phyloP scores from a whole-genome alignment of 2,329 filamentous ascomycete species.

The Trichoderma oligosporum region DNA sequence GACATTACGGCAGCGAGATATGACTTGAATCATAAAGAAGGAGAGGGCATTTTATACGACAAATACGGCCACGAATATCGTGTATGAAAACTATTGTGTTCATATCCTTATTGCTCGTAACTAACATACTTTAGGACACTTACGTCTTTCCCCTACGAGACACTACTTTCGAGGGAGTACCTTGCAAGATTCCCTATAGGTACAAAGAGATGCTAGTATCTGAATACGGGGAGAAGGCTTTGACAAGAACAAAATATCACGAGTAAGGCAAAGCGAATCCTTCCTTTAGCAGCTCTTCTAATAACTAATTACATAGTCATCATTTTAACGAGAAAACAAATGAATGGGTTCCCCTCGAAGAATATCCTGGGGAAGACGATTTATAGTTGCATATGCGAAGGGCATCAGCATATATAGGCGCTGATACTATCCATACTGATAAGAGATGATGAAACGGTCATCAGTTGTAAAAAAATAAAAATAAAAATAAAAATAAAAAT shows the following conservation, averaged over 20 bases:
- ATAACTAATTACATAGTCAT: conserved; percentile 33
- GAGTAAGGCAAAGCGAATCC: conserved; percentile 40
- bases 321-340: conserved; percentile 39
- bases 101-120: not conserved
- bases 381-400: not conserved
- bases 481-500: too few relatives aligned
- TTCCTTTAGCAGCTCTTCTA: not conserved
- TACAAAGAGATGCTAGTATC: conserved; percentile 56
- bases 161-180: conserved; percentile 63
- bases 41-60: conserved; percentile 46
- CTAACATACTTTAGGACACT: conserved; percentile 39
- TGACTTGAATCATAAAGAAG: conserved; percentile 40
- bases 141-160: conserved; percentile 67
- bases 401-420: not conserved
- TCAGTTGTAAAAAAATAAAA: too few relatives aligned
- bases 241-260: conserved; percentile 50
- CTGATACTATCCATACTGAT: not conserved
- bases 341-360: conserved; percentile 29
- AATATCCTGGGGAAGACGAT: not conserved
- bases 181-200: conserved; percentile 61
- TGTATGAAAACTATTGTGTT: conserved; percentile 29
- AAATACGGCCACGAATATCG: conserved; percentile 51
- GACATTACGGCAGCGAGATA: conserved; percentile 51
- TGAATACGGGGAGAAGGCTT: conserved; percentile 53
- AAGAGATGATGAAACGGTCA: too few relatives aligned